Evolutionary conservation across 2,329 filamentous ascomycete species (phyloP), one percentile per base, ranked within the genome.

Genomic region (Sporothrix sp.): DNA sequence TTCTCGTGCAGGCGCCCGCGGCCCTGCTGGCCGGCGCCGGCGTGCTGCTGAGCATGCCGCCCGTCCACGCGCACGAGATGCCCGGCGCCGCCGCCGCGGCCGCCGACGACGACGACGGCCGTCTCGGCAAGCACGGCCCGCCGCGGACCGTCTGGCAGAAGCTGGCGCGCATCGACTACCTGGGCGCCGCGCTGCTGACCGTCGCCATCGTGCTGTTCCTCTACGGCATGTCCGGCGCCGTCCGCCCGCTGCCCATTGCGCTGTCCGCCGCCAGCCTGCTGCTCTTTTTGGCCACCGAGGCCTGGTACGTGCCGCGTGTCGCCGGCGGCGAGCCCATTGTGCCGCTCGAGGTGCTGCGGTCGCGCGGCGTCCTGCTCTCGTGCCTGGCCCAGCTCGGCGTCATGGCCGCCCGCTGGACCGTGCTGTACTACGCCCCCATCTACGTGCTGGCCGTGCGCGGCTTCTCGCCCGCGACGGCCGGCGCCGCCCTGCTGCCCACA

Each of bases 381-480:
- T 91, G 87, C 61, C 60, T 90, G 20, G 76, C 82, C 1, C 86
- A 88, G 45, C 73, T 90, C 0, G 81, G 84, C 18, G 76, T 88
- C 63, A 91, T 94, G 85, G 81, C 85, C 62, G 76, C 84, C 2
- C 82, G 88, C 52, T 94, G 87, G 87, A 75, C 75, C 7, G 74
- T 94, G 2, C 71, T 94, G 7, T 93, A 89, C 69, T 94, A 88
- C 66, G 77, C 83, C 0, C 87, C 88, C 0, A 79, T 88, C 38
- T 90, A 87, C 59, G 84, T 86, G 30, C 79, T 93, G 52, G 84
- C 85, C 3, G 82, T 93, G 2, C 79, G 82, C 2, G 78, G 78
- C 50, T 84, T 84, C 69, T 67, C 75, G 1, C 83, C 85, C 0
- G 82, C 85, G 1, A 70, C 78, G 1, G 84, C 86, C 2, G 88